Base-by-base conservation (phyloP, 805 yeast genomes). In the Yarrowia phangngaensis region DNA sequence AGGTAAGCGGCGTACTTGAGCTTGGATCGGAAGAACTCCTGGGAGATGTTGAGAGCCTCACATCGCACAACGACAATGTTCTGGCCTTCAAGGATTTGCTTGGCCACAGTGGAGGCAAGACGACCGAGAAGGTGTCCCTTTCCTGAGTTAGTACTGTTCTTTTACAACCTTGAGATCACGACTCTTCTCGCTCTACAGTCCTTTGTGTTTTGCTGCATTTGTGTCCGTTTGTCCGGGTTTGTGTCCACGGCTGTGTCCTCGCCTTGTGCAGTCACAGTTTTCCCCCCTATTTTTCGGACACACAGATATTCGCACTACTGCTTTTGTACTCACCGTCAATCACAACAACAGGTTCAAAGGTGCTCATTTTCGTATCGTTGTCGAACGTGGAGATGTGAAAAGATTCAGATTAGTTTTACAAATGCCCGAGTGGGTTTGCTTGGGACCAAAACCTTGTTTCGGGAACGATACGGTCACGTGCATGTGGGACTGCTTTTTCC, bases 121-220 rank as follows among this genome's bases (percentile, higher is more conserved):
- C 99, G 95, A 76, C 99, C 99, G 73, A 92, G 82, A 71, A 92
- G 84, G 78, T 92, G 99, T 71, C 97, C 98, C 87, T 92, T 89
- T 80, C 81, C 83, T 51, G 41, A 11, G 46, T 33, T 51, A 35
- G 53, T 34, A 20, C 9, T 20, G 9, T n/a, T 4, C 17, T 33
- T n/a, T n/a, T n/a, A n/a, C n/a, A n/a, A 8, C 6, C 16, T 5
- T 11, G 20, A 8, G 17, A 14, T 32, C 17, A n/a, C 51, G 55
- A 32, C n/a, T n/a, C n/a, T n/a, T 50, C 51, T 16, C 9, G 6
- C n/a, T n/a, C 13, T 15, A 20, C 15, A n/a, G 35, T 13, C n/a
- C 30, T 15, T 27, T 27, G 15, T 27, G 30, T 27, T 13, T 12
- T 6, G 13, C 30, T 43, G 12, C 12, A 9, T n/a, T 4, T 20